Percentiles rank a stretch among this genome's conserved stretches.
Conservation (phyloP, 176 grass and related monocot species). For the Melocanna baccifera region DNA sequence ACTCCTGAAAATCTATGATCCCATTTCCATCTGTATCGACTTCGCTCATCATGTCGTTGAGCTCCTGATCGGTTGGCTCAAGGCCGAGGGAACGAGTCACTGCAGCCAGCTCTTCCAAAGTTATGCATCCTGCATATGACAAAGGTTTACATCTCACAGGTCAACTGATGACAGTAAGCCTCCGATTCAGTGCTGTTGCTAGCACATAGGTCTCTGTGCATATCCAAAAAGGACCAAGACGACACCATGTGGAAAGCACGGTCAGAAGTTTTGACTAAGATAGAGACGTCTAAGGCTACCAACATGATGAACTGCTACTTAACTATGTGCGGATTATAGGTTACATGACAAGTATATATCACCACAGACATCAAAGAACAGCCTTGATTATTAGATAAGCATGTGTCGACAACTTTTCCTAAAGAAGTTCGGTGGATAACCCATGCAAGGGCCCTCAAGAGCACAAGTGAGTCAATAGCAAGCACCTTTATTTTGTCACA, state of each 20-base stretch:
- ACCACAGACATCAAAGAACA: neutral
- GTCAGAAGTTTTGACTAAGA: constrained; percentile 38
- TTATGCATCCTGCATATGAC: constrained; percentile 61
- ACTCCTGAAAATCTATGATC: constrained; percentile 76
- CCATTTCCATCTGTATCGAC: constrained; percentile 76
- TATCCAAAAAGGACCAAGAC: neutral
- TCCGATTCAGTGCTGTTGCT: neutral
- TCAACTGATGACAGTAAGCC: neutral
- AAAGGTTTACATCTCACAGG: constrained; percentile 1
- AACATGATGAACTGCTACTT: neutral
- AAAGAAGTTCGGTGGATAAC: constrained; percentile 4
- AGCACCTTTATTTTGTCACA: neutral
- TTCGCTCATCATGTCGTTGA: constrained; percentile 73
- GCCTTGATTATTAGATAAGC: constrained; percentile 16
- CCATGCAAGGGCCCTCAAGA: neutral
- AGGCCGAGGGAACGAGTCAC: constrained; percentile 59
- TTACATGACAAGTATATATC: neutral
- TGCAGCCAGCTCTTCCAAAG: constrained; percentile 53
- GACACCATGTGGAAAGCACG: constrained; percentile 23
- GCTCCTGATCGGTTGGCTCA: constrained; percentile 58
- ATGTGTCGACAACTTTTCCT: neutral
- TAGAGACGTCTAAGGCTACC: neutral
- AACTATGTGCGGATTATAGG: neutral
- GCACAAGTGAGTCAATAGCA: neutral
- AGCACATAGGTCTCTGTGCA: neutral